Conservation (phyloP, 306 rosid species). For the Pterocarpus macrocarpus region DNA sequence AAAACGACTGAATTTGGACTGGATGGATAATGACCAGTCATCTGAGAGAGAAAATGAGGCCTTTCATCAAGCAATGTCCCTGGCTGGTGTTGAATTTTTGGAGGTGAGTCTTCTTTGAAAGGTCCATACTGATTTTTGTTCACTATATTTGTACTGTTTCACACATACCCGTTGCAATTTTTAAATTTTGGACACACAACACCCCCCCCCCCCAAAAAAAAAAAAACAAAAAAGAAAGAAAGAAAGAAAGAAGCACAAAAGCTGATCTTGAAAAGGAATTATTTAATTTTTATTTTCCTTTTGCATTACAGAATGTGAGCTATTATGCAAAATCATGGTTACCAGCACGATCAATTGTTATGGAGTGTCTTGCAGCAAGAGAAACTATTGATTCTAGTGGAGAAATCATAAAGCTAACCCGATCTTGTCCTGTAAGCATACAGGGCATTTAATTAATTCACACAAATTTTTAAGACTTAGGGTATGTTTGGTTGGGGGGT, state of each 20-base stretch:
- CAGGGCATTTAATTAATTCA: conserved; percentile 13
- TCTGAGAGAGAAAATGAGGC: conserved; percentile 61
- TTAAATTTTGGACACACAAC: background rate
- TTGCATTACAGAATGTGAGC: conserved; percentile 54
- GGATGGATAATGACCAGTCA: conserved; percentile 58
- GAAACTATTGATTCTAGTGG: conserved; percentile 60
- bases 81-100: conserved; percentile 66
- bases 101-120: conserved; percentile 47
- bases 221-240: too few species aligned
- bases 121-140: conserved; percentile 8
- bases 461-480: background rate
- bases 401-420: conserved; percentile 59
- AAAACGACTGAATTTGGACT: conserved; percentile 59
- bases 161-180: background rate
- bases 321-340: conserved; percentile 65
- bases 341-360: conserved; percentile 60
- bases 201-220: too few species aligned
- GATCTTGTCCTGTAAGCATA: conserved; percentile 65
- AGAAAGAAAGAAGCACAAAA: background rate
- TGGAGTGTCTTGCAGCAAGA: conserved; percentile 64
- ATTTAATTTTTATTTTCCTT: background rate
- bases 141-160: conserved; percentile 3
- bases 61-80: conserved; percentile 61
- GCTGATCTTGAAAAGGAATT: background rate
- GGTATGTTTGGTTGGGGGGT: background rate